These are phyloP conservation scores for Geosmithia flava DNA, from an alignment of 2,329 filamentous ascomycete genomes.

Conservation along the genomic window DNA sequence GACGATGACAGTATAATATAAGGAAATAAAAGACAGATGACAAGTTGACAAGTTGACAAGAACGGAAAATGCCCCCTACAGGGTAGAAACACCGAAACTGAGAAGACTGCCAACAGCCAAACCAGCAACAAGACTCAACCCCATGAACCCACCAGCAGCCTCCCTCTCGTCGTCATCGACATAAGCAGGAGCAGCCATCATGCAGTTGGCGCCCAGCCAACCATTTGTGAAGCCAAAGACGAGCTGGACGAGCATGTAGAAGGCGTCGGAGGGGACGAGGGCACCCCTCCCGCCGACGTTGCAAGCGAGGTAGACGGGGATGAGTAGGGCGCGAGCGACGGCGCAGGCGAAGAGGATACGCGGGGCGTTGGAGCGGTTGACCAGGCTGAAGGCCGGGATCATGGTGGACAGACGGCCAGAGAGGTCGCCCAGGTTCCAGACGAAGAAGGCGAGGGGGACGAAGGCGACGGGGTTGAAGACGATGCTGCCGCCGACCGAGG, in stretches of 20 bases:
- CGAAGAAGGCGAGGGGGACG: slow-evolving; percentile 78
- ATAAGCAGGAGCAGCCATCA: slow-evolving; percentile 80
- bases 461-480: slow-evolving; percentile 66
- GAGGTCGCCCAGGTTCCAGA: slow-evolving; percentile 89
- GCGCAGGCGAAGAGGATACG: slow-evolving; percentile 54
- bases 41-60: too few species aligned
- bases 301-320: slow-evolving; percentile 82
- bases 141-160: slow-evolving; percentile 90
- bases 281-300: slow-evolving; percentile 73
- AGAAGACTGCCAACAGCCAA: slow-evolving; percentile 75
- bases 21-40: too few species aligned
- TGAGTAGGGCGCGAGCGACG: slow-evolving; percentile 52
- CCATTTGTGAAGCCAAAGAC: slow-evolving; percentile 79
- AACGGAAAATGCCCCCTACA: too few species aligned
- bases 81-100: slow-evolving; percentile 61
- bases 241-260: slow-evolving; percentile 80
- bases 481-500: slow-evolving; percentile 12
- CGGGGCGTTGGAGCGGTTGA: slow-evolving; percentile 39
- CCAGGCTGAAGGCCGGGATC: slow-evolving; percentile 36
- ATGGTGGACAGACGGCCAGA: slow-evolving; percentile 58
- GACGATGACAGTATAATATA: too few species aligned
- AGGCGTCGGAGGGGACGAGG: slow-evolving; percentile 64
- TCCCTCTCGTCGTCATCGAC: slow-evolving; percentile 75
- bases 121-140: slow-evolving; percentile 74
- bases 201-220: slow-evolving; percentile 74